Evolutionary conservation across 306 rosid species (phyloP).

Genomic region (Prunus campanulata): DNA sequence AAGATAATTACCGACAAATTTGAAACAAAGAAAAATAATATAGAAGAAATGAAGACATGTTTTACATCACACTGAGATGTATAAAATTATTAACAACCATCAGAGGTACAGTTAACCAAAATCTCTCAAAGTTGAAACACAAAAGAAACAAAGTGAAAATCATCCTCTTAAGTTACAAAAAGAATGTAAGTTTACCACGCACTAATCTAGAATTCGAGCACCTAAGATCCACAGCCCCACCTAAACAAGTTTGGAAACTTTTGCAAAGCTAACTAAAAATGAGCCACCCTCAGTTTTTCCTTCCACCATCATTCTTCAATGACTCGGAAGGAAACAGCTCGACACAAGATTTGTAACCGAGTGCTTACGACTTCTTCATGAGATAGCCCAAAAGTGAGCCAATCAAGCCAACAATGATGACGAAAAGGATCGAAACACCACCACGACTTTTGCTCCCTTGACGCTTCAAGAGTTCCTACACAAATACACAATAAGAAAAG

Average conservation of each 20-base stretch:
- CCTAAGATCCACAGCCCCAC: conserved; percentile 38
- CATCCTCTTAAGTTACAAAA: conserved; percentile 53
- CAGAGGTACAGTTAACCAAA: conserved; percentile 28
- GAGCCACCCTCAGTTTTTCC: conserved; percentile 36
- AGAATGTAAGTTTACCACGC: conserved; percentile 54
- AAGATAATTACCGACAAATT: neutral
- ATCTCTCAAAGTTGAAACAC: conserved; percentile 42
- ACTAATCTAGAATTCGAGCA: conserved; percentile 36
- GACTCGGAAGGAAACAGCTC: conserved; percentile 27
- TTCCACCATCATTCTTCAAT: conserved; percentile 43
- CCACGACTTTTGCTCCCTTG: conserved; percentile 56
- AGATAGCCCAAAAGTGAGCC: conserved; percentile 76
- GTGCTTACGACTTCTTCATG: conserved; percentile 56
- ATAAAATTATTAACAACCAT: conserved; percentile 30
- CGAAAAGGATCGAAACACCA: conserved; percentile 59
- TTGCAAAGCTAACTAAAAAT: conserved; percentile 45
- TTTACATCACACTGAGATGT: conserved; percentile 19
- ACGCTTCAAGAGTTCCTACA: conserved; percentile 83
- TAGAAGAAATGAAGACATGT: conserved; percentile 4
- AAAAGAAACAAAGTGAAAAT: conserved; percentile 20
- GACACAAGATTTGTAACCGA: conserved; percentile 18
- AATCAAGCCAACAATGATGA: conserved; percentile 58
- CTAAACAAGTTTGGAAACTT: conserved; percentile 45
- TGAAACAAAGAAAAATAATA: neutral
- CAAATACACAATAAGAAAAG: conserved; percentile 16